Conservation (phyloP, 2,329 filamentous ascomycete species). For the Elsinoe necatrix region DNA sequence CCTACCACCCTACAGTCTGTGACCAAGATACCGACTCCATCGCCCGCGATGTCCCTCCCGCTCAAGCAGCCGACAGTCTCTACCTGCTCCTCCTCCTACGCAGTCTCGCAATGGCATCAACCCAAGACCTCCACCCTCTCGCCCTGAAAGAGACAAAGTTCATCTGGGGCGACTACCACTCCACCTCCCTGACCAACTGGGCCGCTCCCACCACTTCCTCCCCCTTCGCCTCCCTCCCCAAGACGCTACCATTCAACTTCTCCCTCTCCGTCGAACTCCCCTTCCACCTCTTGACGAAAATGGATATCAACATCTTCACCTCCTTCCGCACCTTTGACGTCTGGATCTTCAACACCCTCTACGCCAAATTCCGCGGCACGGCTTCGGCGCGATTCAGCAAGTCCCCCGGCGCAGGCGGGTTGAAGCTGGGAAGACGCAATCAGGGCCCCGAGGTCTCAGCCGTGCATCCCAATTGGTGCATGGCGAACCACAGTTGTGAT, state of each 20-base stretch:
- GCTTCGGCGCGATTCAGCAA: conserved; percentile 72
- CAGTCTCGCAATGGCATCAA: conserved; percentile 52
- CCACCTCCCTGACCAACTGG: conserved; percentile 23
- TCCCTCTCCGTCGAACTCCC: conserved; percentile 65
- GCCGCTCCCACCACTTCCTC: conserved; percentile 9
- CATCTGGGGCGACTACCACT: conserved; percentile 57
- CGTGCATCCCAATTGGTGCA: conserved; percentile 91
- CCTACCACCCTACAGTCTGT: conserved; percentile 53
- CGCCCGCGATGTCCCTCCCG: conserved; percentile 48
- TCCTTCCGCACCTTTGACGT: conserved; percentile 51
- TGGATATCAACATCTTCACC: conserved; percentile 70
- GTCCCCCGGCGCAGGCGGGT: conserved; percentile 18
- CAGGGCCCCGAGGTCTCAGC: conserved; percentile 84
- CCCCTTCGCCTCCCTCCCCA: conserved; percentile 26
- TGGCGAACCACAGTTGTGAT: conserved; percentile 93
- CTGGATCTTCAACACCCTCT: conserved; percentile 86
- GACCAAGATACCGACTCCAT: conserved; percentile 49
- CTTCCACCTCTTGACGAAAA: conserved; percentile 71
- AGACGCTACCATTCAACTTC: conserved; percentile 71
- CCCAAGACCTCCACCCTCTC: conserved; percentile 50
- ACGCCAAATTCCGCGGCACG: conserved; percentile 86
- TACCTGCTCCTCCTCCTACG: conserved; percentile 53
- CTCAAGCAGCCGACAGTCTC: conserved; percentile 51
- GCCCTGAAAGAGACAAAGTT: conserved; percentile 54
- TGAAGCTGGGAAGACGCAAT: conserved; percentile 44